These are phyloP conservation scores for Cryptosporidium meleagridis DNA, from an alignment of 169 alveolate species.

Conservation along the genomic window DNA sequence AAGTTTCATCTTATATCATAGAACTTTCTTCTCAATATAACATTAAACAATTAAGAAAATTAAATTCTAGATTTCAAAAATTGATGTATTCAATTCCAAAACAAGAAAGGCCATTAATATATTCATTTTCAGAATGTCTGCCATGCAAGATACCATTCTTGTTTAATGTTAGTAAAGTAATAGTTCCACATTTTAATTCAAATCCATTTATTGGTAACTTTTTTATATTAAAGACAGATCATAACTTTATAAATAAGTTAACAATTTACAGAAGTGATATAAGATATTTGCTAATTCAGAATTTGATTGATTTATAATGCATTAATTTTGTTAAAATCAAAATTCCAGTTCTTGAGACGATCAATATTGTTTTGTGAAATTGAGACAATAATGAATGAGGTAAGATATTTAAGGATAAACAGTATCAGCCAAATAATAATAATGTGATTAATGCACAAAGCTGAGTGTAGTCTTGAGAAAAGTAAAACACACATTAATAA, in stretches of 20 bases:
- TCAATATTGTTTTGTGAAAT: slow-evolving; percentile 55
- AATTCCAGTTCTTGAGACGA: slow-evolving; percentile 45
- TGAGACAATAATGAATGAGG: slow-evolving; percentile 53
- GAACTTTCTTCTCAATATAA: slow-evolving; percentile 49
- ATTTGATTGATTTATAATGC: slow-evolving; percentile 53
- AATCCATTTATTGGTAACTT: slow-evolving; percentile 69
- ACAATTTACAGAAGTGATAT: slow-evolving; percentile 29
- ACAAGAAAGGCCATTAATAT: slow-evolving; percentile 33
- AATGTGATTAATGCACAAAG: slow-evolving; percentile 32
- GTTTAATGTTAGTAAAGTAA: slow-evolving; percentile 27
- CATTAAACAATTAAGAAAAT: slow-evolving; percentile 2
- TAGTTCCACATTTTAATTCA: slow-evolving; percentile 55
- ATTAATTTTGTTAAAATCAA: slow-evolving; percentile 61
- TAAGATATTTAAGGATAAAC: slow-evolving; percentile 30
- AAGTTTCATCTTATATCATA: slow-evolving; percentile 20
- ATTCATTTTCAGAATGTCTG: slow-evolving; percentile 54
- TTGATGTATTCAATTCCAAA: slow-evolving; percentile 54
- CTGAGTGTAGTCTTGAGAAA: slow-evolving; percentile 51
- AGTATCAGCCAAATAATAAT: slow-evolving; percentile 60
- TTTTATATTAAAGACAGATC: slow-evolving; percentile 48
- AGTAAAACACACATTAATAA: slow-evolving; percentile 53
- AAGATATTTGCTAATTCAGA: slow-evolving; percentile 14
- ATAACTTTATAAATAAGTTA: slow-evolving; percentile 27
- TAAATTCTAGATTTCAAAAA: slow-evolving; percentile 44
- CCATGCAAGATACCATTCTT: slow-evolving; percentile 63